Percentiles rank a stretch among this genome's conserved stretches.
These are phyloP conservation scores for Melaleuca quinquenervia DNA, from an alignment of 345 rosid species.

Conservation along the genomic window DNA sequence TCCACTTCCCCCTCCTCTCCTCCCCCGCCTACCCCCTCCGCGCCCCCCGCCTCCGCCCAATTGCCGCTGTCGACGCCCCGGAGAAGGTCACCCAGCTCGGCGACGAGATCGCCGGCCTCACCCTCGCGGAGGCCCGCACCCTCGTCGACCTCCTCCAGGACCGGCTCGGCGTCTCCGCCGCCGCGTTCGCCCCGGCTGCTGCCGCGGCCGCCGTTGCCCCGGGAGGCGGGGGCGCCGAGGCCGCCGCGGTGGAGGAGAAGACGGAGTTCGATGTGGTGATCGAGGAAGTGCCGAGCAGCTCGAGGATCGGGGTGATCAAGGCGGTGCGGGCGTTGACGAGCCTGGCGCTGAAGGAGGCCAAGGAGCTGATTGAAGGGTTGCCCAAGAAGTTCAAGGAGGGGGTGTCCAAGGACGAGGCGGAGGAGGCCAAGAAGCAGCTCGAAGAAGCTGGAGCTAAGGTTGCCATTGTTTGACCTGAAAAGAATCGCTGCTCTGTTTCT, in stretches of 20 bases:
- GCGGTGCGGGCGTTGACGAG: slow-evolving; percentile 64
- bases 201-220: slow-evolving; percentile 39
- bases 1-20: slow-evolving; percentile 22
- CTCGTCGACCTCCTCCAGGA: slow-evolving; percentile 83
- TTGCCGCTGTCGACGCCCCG: slow-evolving; percentile 54
- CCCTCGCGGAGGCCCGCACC: slow-evolving; percentile 64
- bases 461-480: slow-evolving; percentile 23
- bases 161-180: slow-evolving; percentile 73
- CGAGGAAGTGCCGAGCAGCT: slow-evolving; percentile 62
- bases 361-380: slow-evolving; percentile 73
- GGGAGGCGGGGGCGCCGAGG: slow-evolving; percentile 12
- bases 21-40: slow-evolving; percentile 20
- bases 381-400: slow-evolving; percentile 89
- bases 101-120: slow-evolving; percentile 44
- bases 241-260: slow-evolving; percentile 41
- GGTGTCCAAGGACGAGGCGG: slow-evolving; percentile 69
- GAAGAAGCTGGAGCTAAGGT: slow-evolving; percentile 83
- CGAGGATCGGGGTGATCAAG: slow-evolving; percentile 75
- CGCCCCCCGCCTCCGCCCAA: slow-evolving; percentile 35
- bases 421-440: slow-evolving; percentile 75
- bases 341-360: slow-evolving; percentile 86
- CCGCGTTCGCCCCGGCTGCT: slow-evolving; percentile 53
- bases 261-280: slow-evolving; percentile 79
- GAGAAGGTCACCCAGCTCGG: slow-evolving; percentile 70
- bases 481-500: background rate